Conservation (phyloP, 2,329 filamentous ascomycete genomes). For the Nemania diffusa region DNA sequence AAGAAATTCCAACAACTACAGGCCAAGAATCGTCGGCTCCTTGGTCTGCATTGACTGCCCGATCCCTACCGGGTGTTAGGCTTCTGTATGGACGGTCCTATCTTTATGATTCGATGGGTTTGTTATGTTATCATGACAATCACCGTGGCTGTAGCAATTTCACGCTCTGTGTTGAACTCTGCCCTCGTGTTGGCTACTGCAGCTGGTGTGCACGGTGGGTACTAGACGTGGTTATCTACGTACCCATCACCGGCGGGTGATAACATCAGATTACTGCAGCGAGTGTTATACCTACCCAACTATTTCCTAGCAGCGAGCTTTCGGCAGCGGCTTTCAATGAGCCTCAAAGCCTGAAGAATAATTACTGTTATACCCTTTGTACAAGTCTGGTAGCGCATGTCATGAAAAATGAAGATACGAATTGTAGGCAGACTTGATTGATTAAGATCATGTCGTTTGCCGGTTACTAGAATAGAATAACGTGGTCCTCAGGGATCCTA, state of each 20-base stretch:
- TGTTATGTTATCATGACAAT: conserved; percentile 34
- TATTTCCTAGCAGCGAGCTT: background rate
- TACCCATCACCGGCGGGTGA: background rate
- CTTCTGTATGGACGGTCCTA: conserved; percentile 27
- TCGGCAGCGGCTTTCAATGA: background rate
- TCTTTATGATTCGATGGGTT: conserved; percentile 37
- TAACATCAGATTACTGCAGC: background rate
- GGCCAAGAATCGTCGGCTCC: conserved; percentile 46
- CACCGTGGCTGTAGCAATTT: conserved; percentile 32
- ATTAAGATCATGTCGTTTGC: background rate
- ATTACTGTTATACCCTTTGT: conserved; percentile 1
- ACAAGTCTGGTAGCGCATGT: background rate
- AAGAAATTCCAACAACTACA: conserved; percentile 50
- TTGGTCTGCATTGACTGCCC: conserved; percentile 48
- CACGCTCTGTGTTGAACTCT: conserved; percentile 31
- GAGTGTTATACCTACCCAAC: background rate
- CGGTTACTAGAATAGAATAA: conserved; percentile 16
- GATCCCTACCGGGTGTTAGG: conserved; percentile 24
- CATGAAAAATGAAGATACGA: conserved; percentile 8
- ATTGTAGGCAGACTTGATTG: background rate
- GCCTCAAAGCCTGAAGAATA: background rate
- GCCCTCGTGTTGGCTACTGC: conserved; percentile 30
- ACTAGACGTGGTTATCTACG: conserved; percentile 18
- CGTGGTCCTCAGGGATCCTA: background rate
- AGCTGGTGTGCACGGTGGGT: conserved; percentile 25